Evolutionary conservation across 164 flowering plant species (phyloP).

Genomic region (Vitis amurensis): DNA sequence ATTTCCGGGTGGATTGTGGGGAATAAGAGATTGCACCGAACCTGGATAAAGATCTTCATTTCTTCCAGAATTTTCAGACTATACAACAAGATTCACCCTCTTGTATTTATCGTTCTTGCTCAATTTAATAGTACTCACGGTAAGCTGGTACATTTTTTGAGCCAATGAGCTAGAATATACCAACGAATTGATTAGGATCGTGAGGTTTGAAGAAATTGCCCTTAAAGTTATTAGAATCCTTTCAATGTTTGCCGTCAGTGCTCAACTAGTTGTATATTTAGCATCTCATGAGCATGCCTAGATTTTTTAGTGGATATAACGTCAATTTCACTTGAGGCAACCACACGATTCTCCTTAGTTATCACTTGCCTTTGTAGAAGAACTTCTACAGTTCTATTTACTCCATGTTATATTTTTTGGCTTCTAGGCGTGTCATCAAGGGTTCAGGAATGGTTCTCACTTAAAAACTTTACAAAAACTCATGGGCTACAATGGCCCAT

Average conservation of each 20-base stretch:
- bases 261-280: slow-evolving; percentile 90
- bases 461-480: slow-evolving; percentile 89
- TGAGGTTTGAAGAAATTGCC: slow-evolving; percentile 72
- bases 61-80: slow-evolving; percentile 76
- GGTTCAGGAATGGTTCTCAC: slow-evolving; percentile 98
- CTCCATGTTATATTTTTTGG: slow-evolving; percentile 84
- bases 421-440: slow-evolving; percentile 72
- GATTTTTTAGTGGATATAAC: slow-evolving; percentile 81
- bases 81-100: slow-evolving; percentile 88
- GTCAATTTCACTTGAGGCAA: slow-evolving; percentile 86
- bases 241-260: slow-evolving; percentile 89
- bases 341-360: slow-evolving; percentile 85
- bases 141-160: slow-evolving; percentile 81
- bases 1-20: no score
- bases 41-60: slow-evolving; percentile 24
- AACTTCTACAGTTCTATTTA: slow-evolving; percentile 88
- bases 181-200: slow-evolving; percentile 89
- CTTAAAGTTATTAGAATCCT: slow-evolving; percentile 77
- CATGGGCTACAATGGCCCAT: slow-evolving; percentile 90
- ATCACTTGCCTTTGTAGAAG: slow-evolving; percentile 83
- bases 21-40: no score
- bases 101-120: slow-evolving; percentile 90
- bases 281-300: slow-evolving; percentile 94
- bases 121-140: slow-evolving; percentile 93
- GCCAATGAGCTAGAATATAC: slow-evolving; percentile 97